phyloP scores from a whole-genome alignment of 2,329 filamentous ascomycete genomes.

The Pseudocercospora pini-densiflorae region DNA sequence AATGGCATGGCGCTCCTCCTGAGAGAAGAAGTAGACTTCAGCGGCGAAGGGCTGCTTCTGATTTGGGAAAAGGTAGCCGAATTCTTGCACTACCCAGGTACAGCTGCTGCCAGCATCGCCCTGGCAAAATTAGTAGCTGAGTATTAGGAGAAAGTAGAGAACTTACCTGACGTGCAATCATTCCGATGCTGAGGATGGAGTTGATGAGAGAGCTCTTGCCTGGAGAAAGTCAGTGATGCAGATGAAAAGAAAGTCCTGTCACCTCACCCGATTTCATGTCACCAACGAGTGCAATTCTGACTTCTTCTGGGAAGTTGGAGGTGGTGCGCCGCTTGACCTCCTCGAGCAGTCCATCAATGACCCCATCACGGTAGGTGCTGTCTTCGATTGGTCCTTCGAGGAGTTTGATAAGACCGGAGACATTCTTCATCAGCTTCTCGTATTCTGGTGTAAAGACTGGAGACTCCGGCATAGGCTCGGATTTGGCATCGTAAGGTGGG shows the following conservation, averaged over 20 bases:
- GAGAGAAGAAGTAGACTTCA: too few species aligned
- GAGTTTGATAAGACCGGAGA: background rate
- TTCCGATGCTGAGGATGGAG: conserved; percentile 28
- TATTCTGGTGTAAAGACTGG: background rate
- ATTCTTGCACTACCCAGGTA: conserved; percentile 28
- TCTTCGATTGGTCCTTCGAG: background rate
- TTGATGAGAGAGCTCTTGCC: conserved; percentile 34
- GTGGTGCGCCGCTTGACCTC: conserved; percentile 1
- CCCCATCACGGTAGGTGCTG: conserved; percentile 6
- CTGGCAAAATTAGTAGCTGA: conserved; percentile 15
- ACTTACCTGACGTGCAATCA: conserved; percentile 28
- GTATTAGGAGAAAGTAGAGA: too few species aligned
- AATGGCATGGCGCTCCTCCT: too few species aligned
- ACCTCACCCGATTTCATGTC: conserved; percentile 27
- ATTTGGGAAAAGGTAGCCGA: conserved; percentile 6
- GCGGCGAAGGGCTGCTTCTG: background rate
- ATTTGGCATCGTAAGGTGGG: background rate
- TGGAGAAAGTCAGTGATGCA: background rate
- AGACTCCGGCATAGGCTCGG: background rate
- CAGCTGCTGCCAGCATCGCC: conserved; percentile 27
- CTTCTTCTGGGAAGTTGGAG: background rate
- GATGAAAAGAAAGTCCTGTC: background rate
- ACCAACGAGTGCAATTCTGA: conserved; percentile 22
- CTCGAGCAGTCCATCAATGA: conserved; percentile 14
- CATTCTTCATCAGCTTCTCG: conserved; percentile 1